Conservation (phyloP, 805 yeast genomes). For the Barnettozyma sp. region DNA sequence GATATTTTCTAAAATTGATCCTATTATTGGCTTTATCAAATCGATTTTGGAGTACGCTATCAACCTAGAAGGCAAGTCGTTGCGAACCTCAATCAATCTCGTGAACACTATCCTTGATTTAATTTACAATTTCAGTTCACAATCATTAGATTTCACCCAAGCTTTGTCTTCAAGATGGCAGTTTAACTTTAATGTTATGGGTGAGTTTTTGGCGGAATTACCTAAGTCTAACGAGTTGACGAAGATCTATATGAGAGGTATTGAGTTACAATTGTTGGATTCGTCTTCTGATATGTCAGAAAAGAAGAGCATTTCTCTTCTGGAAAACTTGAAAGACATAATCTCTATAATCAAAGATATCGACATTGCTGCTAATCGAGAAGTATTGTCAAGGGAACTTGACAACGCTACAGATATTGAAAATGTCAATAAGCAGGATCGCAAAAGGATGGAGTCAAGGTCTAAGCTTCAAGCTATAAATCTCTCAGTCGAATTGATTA, state of each 20-base stretch:
- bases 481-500: conserved; percentile 63
- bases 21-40: conserved; percentile 24
- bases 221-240: conserved; percentile 28
- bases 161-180: conserved; percentile 15
- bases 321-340: conserved; percentile 21
- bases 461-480: conserved; percentile 58
- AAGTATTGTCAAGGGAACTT: conserved; percentile 21
- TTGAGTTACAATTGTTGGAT: conserved; percentile 32
- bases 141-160: conserved; percentile 46
- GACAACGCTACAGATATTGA: conserved; percentile 30
- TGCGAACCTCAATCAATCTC: conserved; percentile 35
- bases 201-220: conserved; percentile 9
- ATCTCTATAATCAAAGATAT: conserved; percentile 26
- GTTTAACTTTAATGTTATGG: conserved; percentile 13
- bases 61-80: conserved; percentile 21
- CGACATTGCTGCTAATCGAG: conserved; percentile 28
- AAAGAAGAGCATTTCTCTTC: conserved; percentile 18
- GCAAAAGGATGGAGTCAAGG: conserved; percentile 39
- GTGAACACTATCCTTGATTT: conserved; percentile 50
- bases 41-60: conserved; percentile 24
- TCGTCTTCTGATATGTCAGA: conserved; percentile 15
- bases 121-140: conserved; percentile 53
- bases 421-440: conserved; percentile 30
- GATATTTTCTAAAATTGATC: conserved; percentile 25
- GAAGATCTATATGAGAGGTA: conserved; percentile 31